phyloP scores from a whole-genome alignment of 208 protist species.

The Tritrichomonas musculus region DNA sequence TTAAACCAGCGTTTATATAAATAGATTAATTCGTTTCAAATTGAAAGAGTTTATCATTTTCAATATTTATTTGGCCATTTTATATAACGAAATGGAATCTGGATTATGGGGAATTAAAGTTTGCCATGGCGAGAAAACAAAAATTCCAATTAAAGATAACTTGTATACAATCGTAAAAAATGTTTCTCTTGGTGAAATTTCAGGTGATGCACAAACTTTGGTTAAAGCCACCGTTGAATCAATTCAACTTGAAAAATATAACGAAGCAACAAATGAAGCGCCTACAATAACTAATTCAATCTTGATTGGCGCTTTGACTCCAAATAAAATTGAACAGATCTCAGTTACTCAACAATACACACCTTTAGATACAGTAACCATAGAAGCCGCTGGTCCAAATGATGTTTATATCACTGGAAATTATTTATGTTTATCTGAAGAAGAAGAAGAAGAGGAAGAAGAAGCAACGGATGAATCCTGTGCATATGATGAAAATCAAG shows the following conservation, averaged over 20 bases:
- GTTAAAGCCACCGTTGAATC: background rate
- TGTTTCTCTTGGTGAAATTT: background rate
- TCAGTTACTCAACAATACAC: background rate
- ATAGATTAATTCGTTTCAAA: too few species aligned
- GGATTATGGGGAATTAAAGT: background rate
- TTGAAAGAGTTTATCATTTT: too few species aligned
- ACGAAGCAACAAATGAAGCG: background rate
- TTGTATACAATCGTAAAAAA: background rate
- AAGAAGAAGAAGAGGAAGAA: background rate
- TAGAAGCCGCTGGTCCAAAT: background rate
- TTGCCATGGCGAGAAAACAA: background rate
- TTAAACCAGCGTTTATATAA: too few species aligned
- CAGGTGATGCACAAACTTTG: background rate
- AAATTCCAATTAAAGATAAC: background rate
- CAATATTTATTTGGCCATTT: too few species aligned
- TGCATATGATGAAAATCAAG: background rate
- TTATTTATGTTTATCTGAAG: background rate
- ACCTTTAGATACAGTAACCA: background rate
- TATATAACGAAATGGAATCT: too few species aligned
- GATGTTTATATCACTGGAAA: background rate
- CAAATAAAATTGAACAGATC: background rate
- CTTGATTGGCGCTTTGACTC: background rate
- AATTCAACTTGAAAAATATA: background rate
- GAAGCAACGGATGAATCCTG: background rate
- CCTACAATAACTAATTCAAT: background rate